Evolutionary conservation across 192 early-diverging fungal species (phyloP).

Genomic region (Coemansia sp.): DNA sequence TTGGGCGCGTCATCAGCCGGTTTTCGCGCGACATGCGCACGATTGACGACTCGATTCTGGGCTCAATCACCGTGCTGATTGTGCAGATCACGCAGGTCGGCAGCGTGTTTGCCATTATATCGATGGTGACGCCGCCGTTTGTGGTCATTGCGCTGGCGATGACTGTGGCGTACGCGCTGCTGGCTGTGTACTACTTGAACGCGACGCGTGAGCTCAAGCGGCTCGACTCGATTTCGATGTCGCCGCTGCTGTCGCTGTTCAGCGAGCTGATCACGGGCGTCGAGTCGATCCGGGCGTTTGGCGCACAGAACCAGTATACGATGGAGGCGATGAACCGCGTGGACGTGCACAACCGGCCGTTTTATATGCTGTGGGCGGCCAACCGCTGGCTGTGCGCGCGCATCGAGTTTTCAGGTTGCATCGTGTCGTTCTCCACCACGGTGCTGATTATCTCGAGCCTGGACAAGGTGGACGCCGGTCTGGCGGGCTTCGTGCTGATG

Average conservation of each 20-base stretch:
- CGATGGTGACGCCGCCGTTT: constrained; percentile 69
- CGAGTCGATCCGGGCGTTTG: constrained; percentile 82
- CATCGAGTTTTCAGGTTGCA: constrained; percentile 71
- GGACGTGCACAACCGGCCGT: constrained; percentile 81
- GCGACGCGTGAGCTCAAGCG: constrained; percentile 88
- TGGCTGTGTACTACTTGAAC: constrained; percentile 71
- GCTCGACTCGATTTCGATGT: constrained; percentile 70
- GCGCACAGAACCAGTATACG: constrained; percentile 70
- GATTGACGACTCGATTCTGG: constrained; percentile 67
- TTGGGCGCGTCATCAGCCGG: constrained; percentile 83
- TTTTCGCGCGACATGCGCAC: constrained; percentile 85
- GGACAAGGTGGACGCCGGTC: constrained; percentile 70
- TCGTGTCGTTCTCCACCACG: constrained; percentile 71
- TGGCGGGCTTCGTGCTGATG: constrained; percentile 81
- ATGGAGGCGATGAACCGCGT: constrained; percentile 59
- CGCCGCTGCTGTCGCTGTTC: constrained; percentile 78
- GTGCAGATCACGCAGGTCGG: constrained; percentile 53
- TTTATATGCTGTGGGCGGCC: constrained; percentile 80
- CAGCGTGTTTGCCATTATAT: constrained; percentile 61
- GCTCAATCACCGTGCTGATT: constrained; percentile 52
- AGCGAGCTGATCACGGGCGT: constrained; percentile 75
- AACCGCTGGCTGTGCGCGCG: constrained; percentile 91
- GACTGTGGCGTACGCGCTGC: constrained; percentile 54
- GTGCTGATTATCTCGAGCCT: constrained; percentile 59
- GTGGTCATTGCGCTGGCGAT: constrained; percentile 63